Conservation (phyloP, 164 flowering plant species). For the Magnolia sinica region DNA sequence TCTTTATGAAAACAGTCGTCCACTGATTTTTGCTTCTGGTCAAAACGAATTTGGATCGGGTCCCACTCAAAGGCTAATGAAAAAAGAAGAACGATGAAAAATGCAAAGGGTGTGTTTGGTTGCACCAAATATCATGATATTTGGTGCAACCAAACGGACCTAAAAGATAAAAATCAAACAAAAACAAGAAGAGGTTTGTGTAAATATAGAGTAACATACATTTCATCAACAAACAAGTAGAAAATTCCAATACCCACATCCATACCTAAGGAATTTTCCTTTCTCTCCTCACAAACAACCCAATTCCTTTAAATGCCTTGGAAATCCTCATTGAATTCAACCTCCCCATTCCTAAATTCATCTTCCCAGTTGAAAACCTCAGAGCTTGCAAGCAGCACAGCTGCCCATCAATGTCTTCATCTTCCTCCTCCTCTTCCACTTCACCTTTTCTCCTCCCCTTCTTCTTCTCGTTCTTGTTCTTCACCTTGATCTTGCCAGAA, state of each 20-base stretch:
- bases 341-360: conserved; percentile 76
- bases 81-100: too few species aligned
- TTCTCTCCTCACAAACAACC: conserved; percentile 53
- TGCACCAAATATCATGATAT: too few species aligned
- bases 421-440: conserved; percentile 33
- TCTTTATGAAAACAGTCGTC: too few species aligned
- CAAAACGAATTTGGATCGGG: too few species aligned
- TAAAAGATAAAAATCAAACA: too few species aligned
- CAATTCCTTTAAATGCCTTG: conserved; percentile 71
- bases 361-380: conserved; percentile 79
- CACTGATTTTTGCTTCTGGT: too few species aligned
- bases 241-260: background rate
- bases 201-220: background rate
- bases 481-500: conserved; percentile 13
- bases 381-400: conserved; percentile 85
- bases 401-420: conserved; percentile 32
- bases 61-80: too few species aligned
- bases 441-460: conserved; percentile 17
- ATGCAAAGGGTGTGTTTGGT: too few species aligned
- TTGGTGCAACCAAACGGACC: too few species aligned
- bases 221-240: background rate
- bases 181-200: too few species aligned
- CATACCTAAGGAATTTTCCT: conserved; percentile 11
- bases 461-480: conserved; percentile 19
- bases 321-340: conserved; percentile 61